Percentiles rank a stretch among this genome's conserved stretches.
Evolutionary conservation across 257 asterid species (phyloP).

Genomic region (Capsicum baccatum): DNA sequence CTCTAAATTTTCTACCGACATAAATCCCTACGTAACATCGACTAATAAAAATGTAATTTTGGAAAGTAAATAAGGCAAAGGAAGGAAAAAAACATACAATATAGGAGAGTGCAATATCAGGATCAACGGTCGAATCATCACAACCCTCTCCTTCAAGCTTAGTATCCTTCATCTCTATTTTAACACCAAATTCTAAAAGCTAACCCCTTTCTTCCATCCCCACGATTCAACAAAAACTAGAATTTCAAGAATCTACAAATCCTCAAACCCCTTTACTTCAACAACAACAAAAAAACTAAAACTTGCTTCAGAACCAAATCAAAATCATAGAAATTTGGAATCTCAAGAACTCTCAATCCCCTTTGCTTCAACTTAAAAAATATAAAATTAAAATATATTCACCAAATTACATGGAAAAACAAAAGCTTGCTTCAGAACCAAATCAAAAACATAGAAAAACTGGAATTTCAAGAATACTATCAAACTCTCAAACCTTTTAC

Average conservation of each 20-base stretch:
- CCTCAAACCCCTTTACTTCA: conserved; percentile 11
- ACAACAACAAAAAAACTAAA: neutral
- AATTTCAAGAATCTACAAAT: conserved; percentile 14
- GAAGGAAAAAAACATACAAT: neutral
- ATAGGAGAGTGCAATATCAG: conserved; percentile 35
- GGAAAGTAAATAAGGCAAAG: neutral
- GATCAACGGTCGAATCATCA: conserved; percentile 30
- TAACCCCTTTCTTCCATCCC: conserved; percentile 16
- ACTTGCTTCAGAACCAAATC: neutral
- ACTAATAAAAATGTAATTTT: neutral
- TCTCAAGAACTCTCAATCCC: neutral
- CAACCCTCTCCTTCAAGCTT: conserved; percentile 30
- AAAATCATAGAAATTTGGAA: neutral
- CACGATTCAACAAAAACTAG: neutral
- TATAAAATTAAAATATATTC: neutral
- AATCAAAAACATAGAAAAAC: neutral
- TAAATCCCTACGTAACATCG: neutral
- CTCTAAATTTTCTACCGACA: neutral
- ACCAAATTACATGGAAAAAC: neutral
- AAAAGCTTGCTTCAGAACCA: neutral
- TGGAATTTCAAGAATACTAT: neutral
- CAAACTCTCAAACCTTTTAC: neutral
- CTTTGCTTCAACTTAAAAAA: neutral
- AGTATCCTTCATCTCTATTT: conserved; percentile 5
- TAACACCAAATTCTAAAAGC: neutral